Evolutionary conservation across 768 basidiomycete genomes (phyloP).

Genomic region (Tricholoma furcatifolium): DNA sequence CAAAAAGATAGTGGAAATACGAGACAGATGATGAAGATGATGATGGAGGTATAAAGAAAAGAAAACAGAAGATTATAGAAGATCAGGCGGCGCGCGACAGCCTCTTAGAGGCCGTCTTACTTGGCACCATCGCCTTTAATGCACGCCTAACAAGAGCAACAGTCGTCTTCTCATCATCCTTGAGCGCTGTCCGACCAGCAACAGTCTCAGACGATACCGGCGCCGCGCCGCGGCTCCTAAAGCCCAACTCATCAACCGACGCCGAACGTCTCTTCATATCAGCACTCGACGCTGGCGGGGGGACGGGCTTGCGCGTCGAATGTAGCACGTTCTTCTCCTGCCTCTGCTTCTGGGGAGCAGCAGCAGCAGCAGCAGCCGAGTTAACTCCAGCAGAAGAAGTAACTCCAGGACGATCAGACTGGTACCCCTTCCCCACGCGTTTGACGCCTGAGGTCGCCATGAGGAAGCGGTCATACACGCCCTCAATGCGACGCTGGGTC

Average conservation of each 20-base stretch:
- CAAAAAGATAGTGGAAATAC: not conserved
- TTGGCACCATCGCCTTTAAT: conserved; percentile 74
- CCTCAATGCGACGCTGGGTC: conserved; percentile 60
- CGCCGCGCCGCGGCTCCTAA: conserved; percentile 41
- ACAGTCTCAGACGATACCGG: conserved; percentile 21
- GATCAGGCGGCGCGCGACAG: conserved; percentile 43
- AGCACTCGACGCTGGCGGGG: conserved; percentile 70
- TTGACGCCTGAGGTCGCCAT: conserved; percentile 83
- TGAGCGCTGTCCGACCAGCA: conserved; percentile 25
- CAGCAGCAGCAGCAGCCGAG: not conserved
- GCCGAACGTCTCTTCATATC: conserved; percentile 43
- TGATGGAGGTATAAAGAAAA: not conserved
- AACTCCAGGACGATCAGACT: conserved; percentile 60
- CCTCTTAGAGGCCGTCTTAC: conserved; percentile 52
- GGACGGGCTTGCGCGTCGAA: conserved; percentile 55
- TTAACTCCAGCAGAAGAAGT: conserved; percentile 32
- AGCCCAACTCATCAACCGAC: conserved; percentile 68
- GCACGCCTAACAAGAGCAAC: conserved; percentile 65
- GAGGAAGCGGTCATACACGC: conserved; percentile 78
- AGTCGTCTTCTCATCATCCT: conserved; percentile 49
- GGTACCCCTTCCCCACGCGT: conserved; percentile 78
- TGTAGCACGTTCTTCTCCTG: conserved; percentile 45
- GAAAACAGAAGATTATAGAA: conserved; percentile 12
- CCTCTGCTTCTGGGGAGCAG: no score
- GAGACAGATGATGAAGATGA: not conserved